Evolutionary conservation across 768 basidiomycete genomes (phyloP).

Genomic region (Obba rivulosa): DNA sequence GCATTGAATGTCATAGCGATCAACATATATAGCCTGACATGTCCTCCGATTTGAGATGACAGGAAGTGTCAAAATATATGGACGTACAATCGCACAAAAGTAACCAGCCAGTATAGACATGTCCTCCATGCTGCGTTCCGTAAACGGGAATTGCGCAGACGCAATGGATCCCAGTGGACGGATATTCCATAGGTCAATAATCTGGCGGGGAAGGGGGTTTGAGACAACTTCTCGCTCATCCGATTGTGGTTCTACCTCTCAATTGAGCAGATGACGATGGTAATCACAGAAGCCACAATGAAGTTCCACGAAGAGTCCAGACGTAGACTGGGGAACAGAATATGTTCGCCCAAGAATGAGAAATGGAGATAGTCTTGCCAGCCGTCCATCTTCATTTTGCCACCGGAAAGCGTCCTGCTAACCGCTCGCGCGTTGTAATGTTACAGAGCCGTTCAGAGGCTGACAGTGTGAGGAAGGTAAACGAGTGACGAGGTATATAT

Average conservation of each 20-base stretch:
- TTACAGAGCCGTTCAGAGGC: too few species aligned
- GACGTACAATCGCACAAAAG: slow-evolving; percentile 57
- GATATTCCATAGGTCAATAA: slow-evolving; percentile 44
- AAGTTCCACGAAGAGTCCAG: slow-evolving; percentile 48
- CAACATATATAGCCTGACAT: slow-evolving; percentile 61
- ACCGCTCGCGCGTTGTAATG: too few species aligned
- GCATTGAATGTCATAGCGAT: slow-evolving; percentile 65
- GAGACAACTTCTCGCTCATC: background rate
- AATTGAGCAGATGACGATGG: slow-evolving; percentile 40
- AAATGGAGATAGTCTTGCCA: slow-evolving; percentile 44
- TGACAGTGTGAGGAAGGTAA: too few species aligned
- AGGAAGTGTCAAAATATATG: background rate
- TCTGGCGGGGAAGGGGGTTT: slow-evolving; percentile 26
- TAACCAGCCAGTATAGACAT: slow-evolving; percentile 50
- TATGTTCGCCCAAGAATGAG: slow-evolving; percentile 38
- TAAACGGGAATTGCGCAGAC: slow-evolving; percentile 34
- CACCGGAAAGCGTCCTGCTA: too few species aligned
- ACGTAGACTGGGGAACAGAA: slow-evolving; percentile 35
- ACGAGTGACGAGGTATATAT: too few species aligned
- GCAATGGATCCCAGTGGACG: slow-evolving; percentile 42
- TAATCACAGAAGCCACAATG: slow-evolving; percentile 39
- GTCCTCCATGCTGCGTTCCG: slow-evolving; percentile 49
- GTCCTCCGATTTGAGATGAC: slow-evolving; percentile 1
- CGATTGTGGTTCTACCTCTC: slow-evolving; percentile 47
- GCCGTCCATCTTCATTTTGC: slow-evolving; percentile 32